Conservation (phyloP, 345 rosid species). For the Isatis tinctoria region DNA sequence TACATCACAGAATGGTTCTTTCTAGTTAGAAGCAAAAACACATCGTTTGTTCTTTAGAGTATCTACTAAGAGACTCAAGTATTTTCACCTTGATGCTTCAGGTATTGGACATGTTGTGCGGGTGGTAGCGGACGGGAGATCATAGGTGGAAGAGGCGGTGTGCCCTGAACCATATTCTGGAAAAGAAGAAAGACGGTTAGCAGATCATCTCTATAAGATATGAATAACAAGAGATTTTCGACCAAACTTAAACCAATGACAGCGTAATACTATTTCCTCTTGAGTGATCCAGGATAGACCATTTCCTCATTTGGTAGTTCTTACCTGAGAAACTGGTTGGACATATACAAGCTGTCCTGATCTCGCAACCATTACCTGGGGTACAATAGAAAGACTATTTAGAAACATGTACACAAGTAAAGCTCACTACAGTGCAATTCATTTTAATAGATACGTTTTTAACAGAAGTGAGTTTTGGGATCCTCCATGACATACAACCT, state of each 20-base stretch:
- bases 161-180: slow-evolving; percentile 57
- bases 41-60: not conserved
- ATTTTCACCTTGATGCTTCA: slow-evolving; percentile 52
- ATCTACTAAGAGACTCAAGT: not conserved
- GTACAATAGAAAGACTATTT: slow-evolving; percentile 10
- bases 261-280: not conserved
- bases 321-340: slow-evolving; percentile 78
- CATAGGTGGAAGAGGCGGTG: slow-evolving; percentile 44
- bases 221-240: not conserved
- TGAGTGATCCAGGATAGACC: too few species aligned
- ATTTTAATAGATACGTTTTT: not conserved
- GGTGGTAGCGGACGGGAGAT: slow-evolving; percentile 48
- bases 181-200: not conserved
- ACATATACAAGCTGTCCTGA: slow-evolving; percentile 66
- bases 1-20: not conserved
- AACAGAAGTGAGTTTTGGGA: not conserved
- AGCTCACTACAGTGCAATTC: not conserved
- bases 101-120: slow-evolving; percentile 51
- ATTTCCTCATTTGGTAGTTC: too few species aligned
- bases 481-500: slow-evolving; percentile 43
- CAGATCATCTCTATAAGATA: too few species aligned
- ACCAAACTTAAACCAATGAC: not conserved
- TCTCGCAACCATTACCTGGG: slow-evolving; percentile 68
- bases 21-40: not conserved
- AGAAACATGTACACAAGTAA: slow-evolving; percentile 1